Conservation (phyloP, 1,139 yeast species). For the Hyphopichia khmerensis region DNA sequence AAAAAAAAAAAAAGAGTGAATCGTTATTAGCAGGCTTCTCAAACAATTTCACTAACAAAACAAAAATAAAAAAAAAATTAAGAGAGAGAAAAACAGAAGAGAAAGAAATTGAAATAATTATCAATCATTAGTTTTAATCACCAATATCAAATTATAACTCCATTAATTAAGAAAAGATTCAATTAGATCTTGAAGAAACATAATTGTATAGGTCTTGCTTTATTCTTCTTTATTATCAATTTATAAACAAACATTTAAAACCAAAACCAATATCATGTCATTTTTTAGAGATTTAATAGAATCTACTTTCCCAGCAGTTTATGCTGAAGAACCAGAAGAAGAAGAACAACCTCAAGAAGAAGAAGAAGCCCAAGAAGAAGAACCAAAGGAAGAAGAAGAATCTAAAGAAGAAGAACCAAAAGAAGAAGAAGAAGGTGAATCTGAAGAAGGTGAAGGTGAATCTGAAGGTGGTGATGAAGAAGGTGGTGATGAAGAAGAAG, state of each 20-base stretch:
- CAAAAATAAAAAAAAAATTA: background rate
- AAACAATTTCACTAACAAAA: conserved; percentile 1
- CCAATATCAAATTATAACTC: background rate
- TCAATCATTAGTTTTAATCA: background rate
- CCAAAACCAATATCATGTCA: conserved; percentile 33
- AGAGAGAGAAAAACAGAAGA: background rate
- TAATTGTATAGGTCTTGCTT: background rate
- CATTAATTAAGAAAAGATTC: background rate
- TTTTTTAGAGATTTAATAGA: conserved; percentile 80
- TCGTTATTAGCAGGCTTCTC: background rate
- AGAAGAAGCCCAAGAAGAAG: conserved; percentile 50
- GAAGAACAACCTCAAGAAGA: conserved; percentile 22
- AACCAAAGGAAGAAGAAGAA: conserved; percentile 12
- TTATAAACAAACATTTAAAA: background rate
- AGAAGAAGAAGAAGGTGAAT: conserved; percentile 23
- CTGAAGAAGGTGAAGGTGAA: conserved; percentile 36
- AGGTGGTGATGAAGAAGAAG: conserved; percentile 53
- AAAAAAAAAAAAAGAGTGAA: background rate
- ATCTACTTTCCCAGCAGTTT: conserved; percentile 78
- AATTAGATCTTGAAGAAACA: background rate
- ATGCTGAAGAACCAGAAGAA: conserved; percentile 65
- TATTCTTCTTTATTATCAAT: background rate
- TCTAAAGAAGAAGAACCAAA: conserved; percentile 20
- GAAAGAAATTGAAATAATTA: background rate
- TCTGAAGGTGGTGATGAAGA: conserved; percentile 45